Base-by-base conservation (phyloP, 805 yeast species). In the Lachancea waltii region DNA sequence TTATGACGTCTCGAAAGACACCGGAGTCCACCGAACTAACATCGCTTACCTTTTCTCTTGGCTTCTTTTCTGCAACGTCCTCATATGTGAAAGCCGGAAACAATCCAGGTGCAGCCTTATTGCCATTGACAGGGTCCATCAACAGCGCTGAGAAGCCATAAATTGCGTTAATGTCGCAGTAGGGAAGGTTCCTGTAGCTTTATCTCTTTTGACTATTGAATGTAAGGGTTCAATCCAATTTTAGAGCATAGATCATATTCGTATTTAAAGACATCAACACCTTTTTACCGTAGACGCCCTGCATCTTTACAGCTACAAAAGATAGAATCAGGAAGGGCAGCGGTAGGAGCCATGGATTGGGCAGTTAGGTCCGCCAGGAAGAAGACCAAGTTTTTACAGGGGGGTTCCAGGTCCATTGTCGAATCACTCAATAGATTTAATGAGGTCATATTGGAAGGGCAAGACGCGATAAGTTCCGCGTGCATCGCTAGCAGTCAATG, bases 371-470 rank as follows among this genome's bases (percentile, higher is more conserved):
- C 62, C 18, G 60, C 62, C 23, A 48, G 47, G 36, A 51, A 46
- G 35, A 56, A 56, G 39, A 43, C 50, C n/a, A 45, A 47, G 35
- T 45, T 48, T 26, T 40, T 46, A 13, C 50, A 57, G 24, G 60
- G 60, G 4, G 47, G 59, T 13, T 52, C 63, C 3, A 42, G 61
- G 33, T 59, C 62, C 7, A 55, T 59, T 18, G 45, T 59, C 2
- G 60, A 57, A 38, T 51, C 63, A 7, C 43, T 59, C 16, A 54
- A 55, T 36, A 35, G 36, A 19, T 49, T 56, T 15, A 55, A 55
- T 38, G 47, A 53, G n/a, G 46, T 51, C 3, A 36, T 43, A 14
- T 41, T 42, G 17, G 45, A 50, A 25, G 54, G 53, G 14, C 53
- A 51, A 14, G 33, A 42, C n/a, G 45, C 48, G 23, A 38, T 50